Percentiles rank a stretch among this genome's conserved stretches.
phyloP scores from a whole-genome alignment of 495 filamentous ascomycete species.

The Sordaria brevicollis region DNA sequence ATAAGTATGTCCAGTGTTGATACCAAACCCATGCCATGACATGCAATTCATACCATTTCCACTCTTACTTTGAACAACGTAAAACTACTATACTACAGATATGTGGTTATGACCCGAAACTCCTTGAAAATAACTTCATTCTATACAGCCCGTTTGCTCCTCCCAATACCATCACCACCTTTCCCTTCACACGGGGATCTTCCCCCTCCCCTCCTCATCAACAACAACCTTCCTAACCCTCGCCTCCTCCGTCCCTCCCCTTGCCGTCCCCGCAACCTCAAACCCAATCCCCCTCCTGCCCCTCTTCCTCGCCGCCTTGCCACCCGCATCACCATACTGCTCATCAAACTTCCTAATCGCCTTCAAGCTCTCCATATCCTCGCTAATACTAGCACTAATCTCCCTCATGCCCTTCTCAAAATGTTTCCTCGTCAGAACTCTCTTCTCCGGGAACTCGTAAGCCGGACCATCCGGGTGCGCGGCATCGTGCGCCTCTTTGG shows the following conservation, averaged over 20 bases:
- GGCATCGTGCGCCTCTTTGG: slow-evolving; percentile 40
- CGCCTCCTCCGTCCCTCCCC: slow-evolving; percentile 13
- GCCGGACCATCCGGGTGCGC: slow-evolving; percentile 18
- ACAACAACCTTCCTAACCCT: slow-evolving; percentile 20
- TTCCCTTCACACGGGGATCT: neutral
- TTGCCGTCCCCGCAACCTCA: slow-evolving; percentile 30
- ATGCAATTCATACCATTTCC: neutral
- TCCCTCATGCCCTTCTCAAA: slow-evolving; percentile 81
- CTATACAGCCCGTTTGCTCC: neutral
- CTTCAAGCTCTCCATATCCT: slow-evolving; percentile 81
- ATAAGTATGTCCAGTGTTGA: no score
- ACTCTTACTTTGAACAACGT: neutral
- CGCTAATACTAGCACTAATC: slow-evolving; percentile 85
- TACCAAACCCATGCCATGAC: neutral
- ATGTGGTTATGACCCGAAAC: neutral
- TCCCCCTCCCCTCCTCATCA: neutral
- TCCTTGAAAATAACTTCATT: neutral
- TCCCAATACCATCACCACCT: neutral
- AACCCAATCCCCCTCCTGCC: slow-evolving; percentile 57
- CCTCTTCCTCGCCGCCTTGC: slow-evolving; percentile 40
- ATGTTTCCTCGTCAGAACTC: slow-evolving; percentile 55
- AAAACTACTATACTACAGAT: neutral
- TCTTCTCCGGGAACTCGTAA: slow-evolving; percentile 54
- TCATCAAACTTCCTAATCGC: slow-evolving; percentile 94
- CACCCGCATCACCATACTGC: slow-evolving; percentile 84